A percentile compares a stretch with the other conserved stretches of the same genome.
Conservation (phyloP, 257 asterid genomes). For the Solanum stenotomum region DNA sequence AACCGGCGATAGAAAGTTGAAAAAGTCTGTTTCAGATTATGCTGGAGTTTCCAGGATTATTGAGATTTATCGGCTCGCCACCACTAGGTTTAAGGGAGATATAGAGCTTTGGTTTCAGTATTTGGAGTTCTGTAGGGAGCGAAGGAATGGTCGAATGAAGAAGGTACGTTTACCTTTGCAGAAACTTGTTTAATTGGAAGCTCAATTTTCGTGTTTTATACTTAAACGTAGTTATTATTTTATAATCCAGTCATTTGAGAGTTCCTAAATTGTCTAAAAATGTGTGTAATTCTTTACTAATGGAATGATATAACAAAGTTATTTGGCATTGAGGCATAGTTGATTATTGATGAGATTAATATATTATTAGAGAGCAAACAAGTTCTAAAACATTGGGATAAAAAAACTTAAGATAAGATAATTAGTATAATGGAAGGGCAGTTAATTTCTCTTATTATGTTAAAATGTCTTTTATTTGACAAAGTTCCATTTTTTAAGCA, state of each 20-base stretch:
- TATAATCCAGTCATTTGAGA: background rate
- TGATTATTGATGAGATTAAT: background rate
- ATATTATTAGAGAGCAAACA: background rate
- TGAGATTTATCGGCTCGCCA: slow-evolving; percentile 64
- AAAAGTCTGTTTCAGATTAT: slow-evolving; percentile 62
- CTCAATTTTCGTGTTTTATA: background rate
- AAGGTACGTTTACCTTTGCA: slow-evolving; percentile 38
- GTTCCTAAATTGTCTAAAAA: background rate
- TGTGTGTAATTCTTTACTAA: background rate
- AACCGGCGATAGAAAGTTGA: slow-evolving; percentile 31
- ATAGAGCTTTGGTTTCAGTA: slow-evolving; percentile 88
- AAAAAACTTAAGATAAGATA: background rate
- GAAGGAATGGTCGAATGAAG: slow-evolving; percentile 74
- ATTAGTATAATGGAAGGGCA: background rate
- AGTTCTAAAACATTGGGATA: background rate
- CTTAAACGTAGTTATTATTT: background rate
- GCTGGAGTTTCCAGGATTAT: slow-evolving; percentile 68
- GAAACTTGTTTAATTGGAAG: background rate
- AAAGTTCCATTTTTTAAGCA: background rate
- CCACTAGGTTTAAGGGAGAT: slow-evolving; percentile 86
- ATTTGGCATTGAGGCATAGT: background rate
- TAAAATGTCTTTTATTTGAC: background rate
- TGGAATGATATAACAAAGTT: background rate
- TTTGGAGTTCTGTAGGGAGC: slow-evolving; percentile 70
- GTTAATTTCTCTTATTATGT: background rate